Conservation (phyloP, 2,329 filamentous ascomycete genomes). For the Colletotrichum gloeosporioides region DNA sequence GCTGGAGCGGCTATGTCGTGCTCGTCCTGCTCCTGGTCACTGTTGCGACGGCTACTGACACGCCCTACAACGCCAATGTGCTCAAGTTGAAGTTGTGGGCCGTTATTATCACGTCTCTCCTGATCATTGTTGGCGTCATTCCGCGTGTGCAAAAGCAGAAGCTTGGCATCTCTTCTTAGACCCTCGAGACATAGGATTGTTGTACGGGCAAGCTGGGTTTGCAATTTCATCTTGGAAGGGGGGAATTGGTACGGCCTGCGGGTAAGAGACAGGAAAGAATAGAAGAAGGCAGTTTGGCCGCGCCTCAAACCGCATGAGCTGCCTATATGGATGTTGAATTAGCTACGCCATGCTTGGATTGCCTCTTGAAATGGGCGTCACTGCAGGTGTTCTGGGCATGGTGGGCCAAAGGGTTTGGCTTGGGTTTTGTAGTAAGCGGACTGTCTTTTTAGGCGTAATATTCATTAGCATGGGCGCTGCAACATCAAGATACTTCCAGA, state of each 20-base stretch:
- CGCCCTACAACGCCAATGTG: slow-evolving; percentile 72
- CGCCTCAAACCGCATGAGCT: neutral
- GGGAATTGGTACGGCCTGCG: neutral
- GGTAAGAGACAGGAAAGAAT: neutral
- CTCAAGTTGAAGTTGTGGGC: slow-evolving; percentile 80
- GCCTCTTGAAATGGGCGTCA: neutral
- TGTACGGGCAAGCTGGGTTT: neutral
- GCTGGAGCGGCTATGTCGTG: slow-evolving; percentile 76
- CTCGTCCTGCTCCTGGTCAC: slow-evolving; percentile 76
- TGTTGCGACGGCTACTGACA: slow-evolving; percentile 76
- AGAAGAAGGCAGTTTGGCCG: neutral
- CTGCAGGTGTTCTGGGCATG: neutral
- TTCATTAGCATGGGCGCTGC: neutral
- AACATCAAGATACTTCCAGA: neutral
- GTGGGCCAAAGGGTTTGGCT: neutral
- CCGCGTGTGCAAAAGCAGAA: slow-evolving; percentile 85
- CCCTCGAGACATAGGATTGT: neutral
- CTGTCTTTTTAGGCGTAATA: neutral
- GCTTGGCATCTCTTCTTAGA: slow-evolving; percentile 56
- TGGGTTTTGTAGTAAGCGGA: neutral
- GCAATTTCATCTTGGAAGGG: neutral
- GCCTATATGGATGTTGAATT: neutral
- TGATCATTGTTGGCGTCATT: slow-evolving; percentile 75
- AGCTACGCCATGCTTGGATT: neutral
- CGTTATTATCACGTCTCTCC: slow-evolving; percentile 66